Evolutionary conservation across 345 rosid genomes (phyloP).

Genomic region (Populus tremula): DNA sequence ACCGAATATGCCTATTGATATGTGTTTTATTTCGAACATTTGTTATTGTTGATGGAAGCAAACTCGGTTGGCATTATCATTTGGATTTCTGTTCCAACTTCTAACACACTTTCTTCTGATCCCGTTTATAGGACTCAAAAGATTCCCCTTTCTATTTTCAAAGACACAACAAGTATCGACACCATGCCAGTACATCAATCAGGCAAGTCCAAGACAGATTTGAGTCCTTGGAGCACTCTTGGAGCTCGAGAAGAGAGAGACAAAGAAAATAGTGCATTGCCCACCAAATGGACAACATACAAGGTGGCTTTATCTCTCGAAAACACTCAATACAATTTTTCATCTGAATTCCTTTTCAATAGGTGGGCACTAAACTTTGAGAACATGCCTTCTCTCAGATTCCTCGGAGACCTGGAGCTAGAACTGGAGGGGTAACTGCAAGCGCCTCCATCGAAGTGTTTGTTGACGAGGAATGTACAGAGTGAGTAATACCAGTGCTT

Average conservation of each 20-base stretch:
- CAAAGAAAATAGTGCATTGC: slow-evolving; percentile 79
- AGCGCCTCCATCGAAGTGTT: slow-evolving; percentile 67
- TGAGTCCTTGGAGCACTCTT: slow-evolving; percentile 57
- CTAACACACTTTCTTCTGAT: background rate
- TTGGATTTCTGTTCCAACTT: background rate
- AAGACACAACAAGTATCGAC: slow-evolving; percentile 45
- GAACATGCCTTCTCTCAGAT: slow-evolving; percentile 39
- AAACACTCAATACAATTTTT: background rate
- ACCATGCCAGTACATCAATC: slow-evolving; percentile 31
- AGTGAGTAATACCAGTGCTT: slow-evolving; percentile 43
- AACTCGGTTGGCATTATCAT: background rate
- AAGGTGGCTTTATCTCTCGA: slow-evolving; percentile 47
- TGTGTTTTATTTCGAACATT: background rate
- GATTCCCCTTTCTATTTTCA: slow-evolving; percentile 54
- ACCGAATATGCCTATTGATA: background rate
- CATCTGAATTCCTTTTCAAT: background rate
- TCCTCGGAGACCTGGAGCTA: slow-evolving; percentile 52
- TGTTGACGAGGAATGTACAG: slow-evolving; percentile 64
- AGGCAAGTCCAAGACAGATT: slow-evolving; percentile 46
- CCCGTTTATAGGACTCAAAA: slow-evolving; percentile 41
- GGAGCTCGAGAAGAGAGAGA: slow-evolving; percentile 79
- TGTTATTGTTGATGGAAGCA: no score
- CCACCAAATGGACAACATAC: slow-evolving; percentile 70
- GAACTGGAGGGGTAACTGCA: slow-evolving; percentile 39
- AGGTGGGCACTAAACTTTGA: slow-evolving; percentile 8